Evolutionary conservation across 2,329 filamentous ascomycete species (phyloP), one percentile per base, ranked within the genome.

Genomic region (Emergomyces pasteurianus): DNA sequence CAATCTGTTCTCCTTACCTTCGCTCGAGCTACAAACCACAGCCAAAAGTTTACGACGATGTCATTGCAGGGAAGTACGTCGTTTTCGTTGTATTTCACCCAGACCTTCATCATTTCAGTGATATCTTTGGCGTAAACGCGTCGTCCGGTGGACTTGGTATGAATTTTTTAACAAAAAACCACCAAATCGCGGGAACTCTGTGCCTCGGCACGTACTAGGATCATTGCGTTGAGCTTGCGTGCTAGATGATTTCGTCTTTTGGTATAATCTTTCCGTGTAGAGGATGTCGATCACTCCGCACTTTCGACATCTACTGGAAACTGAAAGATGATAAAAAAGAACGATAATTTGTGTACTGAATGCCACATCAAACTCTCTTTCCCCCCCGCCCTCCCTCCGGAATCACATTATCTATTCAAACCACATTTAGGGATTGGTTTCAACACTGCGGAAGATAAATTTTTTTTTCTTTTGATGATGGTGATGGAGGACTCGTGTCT

Each of bases 201-300:
- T 92, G 89, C 71, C 82, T 91, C 14, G 88, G 86, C 4, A 87
- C 86, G 2, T 87, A 86, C 72, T 90, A 86, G 81, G 87, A 81
- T 0, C 88, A 92, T 69, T 92, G 88, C 88, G 71, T 78, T 58
- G 76, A 84, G 58, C 76, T 91, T 3, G 78, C 81, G 54, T 88
- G 85, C 69, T 90, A 87, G 75, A 79, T 90, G 69, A 78, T 88
- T 52, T 83, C 87, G 0, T 82, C 82, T 0, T 73, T 91, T 5
- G 74, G 83, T 1, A 78, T 90, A 18, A 87, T 87, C 79, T 78
- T 82, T 60, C 64, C 88, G 28, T 88, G 90, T 67, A 81, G 87
- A 8, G 79, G 73, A 0, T 77, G 83, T 10, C 79, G 88, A 6
- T 71, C 85, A 1, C 68, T 83, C 8, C 79, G 87, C 38, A 83